Evolutionary conservation across 2,329 filamentous ascomycete species (phyloP).

Genomic region (Dactylellina drechsleri): DNA sequence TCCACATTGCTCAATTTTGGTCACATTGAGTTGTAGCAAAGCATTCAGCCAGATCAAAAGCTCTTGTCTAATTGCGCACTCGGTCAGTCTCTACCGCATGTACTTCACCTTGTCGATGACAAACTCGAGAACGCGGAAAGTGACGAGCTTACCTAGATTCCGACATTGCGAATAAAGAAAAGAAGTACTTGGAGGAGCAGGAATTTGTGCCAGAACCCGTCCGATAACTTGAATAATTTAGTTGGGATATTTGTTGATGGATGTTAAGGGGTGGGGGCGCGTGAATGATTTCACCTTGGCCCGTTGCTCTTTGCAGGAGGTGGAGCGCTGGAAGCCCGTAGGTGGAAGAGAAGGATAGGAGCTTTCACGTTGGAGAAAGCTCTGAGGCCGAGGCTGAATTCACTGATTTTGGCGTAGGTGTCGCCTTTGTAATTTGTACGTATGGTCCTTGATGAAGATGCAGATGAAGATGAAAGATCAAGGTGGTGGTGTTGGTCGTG

Average conservation of each 20-base stretch:
- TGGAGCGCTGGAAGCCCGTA: not conserved
- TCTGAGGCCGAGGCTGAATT: not conserved
- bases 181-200: not conserved
- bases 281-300: too few relatives aligned
- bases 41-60: constrained; percentile 96
- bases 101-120: not conserved
- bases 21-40: constrained; percentile 96
- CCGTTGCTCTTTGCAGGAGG: too few relatives aligned
- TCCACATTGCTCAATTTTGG: constrained; percentile 98
- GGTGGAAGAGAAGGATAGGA: not conserved
- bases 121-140: not conserved
- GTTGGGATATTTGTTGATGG: too few relatives aligned
- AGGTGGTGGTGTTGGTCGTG: not conserved
- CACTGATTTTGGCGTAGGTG: not conserved
- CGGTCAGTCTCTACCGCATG: not conserved
- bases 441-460: not conserved
- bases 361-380: not conserved
- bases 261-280: too few relatives aligned
- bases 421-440: not conserved
- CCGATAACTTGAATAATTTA: not conserved
- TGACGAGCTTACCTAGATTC: constrained; percentile 31
- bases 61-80: constrained; percentile 78
- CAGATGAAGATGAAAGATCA: too few relatives aligned
- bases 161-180: constrained; percentile 32
- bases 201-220: not conserved